phyloP scores from a whole-genome alignment of 805 yeast genomes.

The Starmerella geochares region DNA sequence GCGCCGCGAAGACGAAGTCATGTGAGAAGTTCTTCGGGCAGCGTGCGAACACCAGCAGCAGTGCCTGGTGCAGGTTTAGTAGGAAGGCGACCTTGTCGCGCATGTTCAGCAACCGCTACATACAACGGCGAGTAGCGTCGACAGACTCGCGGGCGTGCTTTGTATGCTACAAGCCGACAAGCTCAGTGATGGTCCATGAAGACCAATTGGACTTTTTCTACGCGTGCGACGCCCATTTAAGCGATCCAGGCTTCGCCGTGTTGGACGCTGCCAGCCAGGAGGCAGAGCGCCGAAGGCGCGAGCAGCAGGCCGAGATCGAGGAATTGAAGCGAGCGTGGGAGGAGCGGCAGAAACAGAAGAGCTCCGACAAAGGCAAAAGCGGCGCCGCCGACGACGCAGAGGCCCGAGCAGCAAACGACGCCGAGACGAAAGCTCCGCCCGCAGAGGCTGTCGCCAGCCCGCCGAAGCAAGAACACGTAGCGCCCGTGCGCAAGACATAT shows the following conservation, averaged over 20 bases:
- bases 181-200: conserved; percentile 40
- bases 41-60: no score
- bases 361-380: neutral
- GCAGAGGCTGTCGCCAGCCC: no score
- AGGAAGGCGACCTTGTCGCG: neutral
- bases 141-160: conserved; percentile 39
- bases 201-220: conserved; percentile 44
- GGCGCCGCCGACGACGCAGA: neutral
- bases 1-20: no score
- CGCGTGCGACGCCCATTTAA: conserved; percentile 41
- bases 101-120: conserved; percentile 38
- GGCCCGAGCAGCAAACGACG: no score
- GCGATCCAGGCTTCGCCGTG: conserved; percentile 41
- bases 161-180: conserved; percentile 46
- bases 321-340: conserved; percentile 30
- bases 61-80: no score
- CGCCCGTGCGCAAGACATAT: conserved; percentile 7
- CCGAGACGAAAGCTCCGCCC: no score
- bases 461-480: no score
- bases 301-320: conserved; percentile 30
- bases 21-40: no score
- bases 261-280: conserved; percentile 34
- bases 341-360: neutral
- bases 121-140: conserved; percentile 39
- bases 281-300: conserved; percentile 18